phyloP scores from a whole-genome alignment of 2,329 filamentous ascomycete species.

The Cordyceps farinosa region DNA sequence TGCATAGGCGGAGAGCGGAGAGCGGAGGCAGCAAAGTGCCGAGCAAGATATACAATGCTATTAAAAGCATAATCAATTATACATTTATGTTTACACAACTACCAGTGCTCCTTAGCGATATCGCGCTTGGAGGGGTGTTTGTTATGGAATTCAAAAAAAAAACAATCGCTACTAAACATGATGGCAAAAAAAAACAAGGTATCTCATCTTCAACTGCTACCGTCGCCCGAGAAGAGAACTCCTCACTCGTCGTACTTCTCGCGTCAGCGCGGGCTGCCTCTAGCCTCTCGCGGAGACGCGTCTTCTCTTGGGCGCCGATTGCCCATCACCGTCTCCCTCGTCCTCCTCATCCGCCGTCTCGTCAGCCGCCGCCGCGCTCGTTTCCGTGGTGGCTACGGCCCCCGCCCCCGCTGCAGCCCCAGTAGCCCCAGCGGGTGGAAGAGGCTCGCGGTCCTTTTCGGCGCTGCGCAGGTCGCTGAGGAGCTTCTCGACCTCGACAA shows the following conservation, averaged over 20 bases:
- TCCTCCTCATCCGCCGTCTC: conserved; percentile 49
- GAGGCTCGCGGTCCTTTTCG: conserved; percentile 52
- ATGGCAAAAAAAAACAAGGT: background rate
- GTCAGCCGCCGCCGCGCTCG: conserved; percentile 29
- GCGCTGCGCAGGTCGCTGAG: conserved; percentile 73
- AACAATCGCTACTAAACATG: background rate
- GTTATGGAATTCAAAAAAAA: conserved; percentile 3
- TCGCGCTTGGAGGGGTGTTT: background rate
- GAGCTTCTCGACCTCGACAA: conserved; percentile 76
- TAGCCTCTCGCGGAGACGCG: conserved; percentile 35
- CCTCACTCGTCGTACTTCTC: background rate
- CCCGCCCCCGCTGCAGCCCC: background rate
- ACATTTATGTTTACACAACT: conserved; percentile 1
- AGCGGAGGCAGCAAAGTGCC: background rate
- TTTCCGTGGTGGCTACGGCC: background rate
- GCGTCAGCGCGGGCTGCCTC: conserved; percentile 18
- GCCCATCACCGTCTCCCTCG: conserved; percentile 41
- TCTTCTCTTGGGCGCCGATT: conserved; percentile 35
- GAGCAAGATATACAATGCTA: background rate
- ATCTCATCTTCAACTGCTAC: background rate
- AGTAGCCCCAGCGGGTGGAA: conserved; percentile 23
- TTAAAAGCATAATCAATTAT: background rate
- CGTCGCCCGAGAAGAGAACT: background rate
- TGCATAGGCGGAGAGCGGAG: background rate
- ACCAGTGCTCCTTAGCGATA: background rate